Percentiles rank a stretch among this genome's conserved stretches.
Evolutionary conservation across 345 rosid genomes (phyloP).

Genomic region (Excoecaria cochinchinensis): DNA sequence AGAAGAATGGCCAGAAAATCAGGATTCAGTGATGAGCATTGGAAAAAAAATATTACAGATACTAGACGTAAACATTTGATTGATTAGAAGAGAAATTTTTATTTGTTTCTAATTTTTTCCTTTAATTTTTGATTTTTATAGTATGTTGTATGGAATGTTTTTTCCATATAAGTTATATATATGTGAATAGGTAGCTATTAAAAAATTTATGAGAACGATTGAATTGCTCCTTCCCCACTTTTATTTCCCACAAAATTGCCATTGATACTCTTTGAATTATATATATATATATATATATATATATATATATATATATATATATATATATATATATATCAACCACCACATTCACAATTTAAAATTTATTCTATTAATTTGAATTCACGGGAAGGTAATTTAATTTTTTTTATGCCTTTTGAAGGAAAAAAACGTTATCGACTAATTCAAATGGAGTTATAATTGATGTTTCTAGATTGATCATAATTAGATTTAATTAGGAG

Average conservation of each 20-base stretch:
- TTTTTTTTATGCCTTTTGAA: no score
- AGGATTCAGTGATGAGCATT: conserved; percentile 55
- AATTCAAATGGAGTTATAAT: no score
- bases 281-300: neutral
- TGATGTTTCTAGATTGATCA: no score
- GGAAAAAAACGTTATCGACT: no score
- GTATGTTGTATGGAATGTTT: conserved; percentile 12
- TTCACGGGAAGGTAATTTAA: no score
- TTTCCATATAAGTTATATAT: conserved; percentile 35
- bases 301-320: neutral
- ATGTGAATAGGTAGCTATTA: conserved; percentile 9
- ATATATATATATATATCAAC: neutral
- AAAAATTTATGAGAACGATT: neutral
- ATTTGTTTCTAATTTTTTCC: neutral
- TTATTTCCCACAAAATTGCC: no score
- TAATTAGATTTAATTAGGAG: no score
- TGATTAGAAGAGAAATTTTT: conserved; percentile 15
- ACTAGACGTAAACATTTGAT: conserved; percentile 55
- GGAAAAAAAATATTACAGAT: conserved; percentile 79
- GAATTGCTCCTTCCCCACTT: neutral
- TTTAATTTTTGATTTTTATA: neutral
- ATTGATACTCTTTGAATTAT: neutral
- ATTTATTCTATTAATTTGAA: no score
- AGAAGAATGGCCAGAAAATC: conserved; percentile 49
- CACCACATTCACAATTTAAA: no score